Base-by-base conservation (phyloP, 2,329 filamentous ascomycete species). In the Dactylellina leptospora region DNA sequence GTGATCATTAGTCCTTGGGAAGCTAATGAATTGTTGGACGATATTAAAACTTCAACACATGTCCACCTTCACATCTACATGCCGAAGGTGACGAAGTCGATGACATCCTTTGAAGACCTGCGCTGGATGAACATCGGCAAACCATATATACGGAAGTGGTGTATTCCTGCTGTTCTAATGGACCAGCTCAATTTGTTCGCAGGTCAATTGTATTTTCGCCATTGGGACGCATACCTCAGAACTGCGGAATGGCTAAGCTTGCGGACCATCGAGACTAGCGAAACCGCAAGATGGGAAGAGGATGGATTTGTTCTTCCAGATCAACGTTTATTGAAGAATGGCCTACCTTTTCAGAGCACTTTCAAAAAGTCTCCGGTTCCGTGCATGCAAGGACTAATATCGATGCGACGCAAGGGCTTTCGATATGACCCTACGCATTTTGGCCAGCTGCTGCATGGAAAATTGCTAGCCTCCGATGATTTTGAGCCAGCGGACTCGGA, bases 141-240 rank as follows among this genome's bases (percentile, higher is more conserved):
- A 16, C 8, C 18, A 9, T 60, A 62, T 3, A 33, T 44, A 2
- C 11, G 44, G 1, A 40, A n/a, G 18, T 70, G 48, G 5, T 61
- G 77, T 2, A 76, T 74, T 10, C 77, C 75, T 8, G 76, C 61
- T 53, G 74, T 16, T 23, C 75, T 85, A 0, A 77, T 79, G 0
- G 78, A 81, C 0, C 81, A 85, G 62, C 81, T 91, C 0, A 88
- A 89, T 44, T 78, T 91, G 0, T 91, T 92, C 60, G 81, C 89
- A 0, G 89, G 89, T 0, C 87, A 89, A 60, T 81, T 91, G 0
- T 91, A 91, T 74, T 80, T 91, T 8, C 78, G 77, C 0, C 82
- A 81, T 0, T 85, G 82, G 44, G 66, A 79, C 0, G 84, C 90
- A 58, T 92, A 91, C 72, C 73, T 77, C 0, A 77, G 80, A 4